Evolutionary conservation across 176 grass and related monocot species (phyloP), one percentile per base, ranked within the genome.

Genomic region (Chrysopogon serrulatus): DNA sequence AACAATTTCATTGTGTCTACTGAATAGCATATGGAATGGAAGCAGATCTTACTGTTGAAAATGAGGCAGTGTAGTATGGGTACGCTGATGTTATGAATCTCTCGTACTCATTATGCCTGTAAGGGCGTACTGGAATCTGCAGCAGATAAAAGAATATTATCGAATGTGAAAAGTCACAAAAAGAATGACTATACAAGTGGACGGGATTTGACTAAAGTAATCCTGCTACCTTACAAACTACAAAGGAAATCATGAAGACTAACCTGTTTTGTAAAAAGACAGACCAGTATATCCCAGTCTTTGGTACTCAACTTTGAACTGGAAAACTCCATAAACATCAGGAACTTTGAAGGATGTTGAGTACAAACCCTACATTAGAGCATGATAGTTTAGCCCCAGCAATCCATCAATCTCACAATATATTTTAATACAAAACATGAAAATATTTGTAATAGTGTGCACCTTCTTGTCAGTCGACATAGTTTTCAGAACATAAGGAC

Each of bases 311-410:
- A 99, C 86, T 81, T 99, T 99, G 71, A 96, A 99, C 84, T 99
- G 97, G 85, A 99, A 99, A 80, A 99, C 97, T 79, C 97, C 97
- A 71, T 99, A 99, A 44, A 99, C 97, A 92, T 99, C 97, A 2
- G 97, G 97, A 91, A 99, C 93, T 86, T 89, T 99, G 86, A 96
- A 99, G 71, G 97, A 89, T 75, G 93, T 92, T 47, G 89, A 89
- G 77, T 91, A 99, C 49, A 99, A 39, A 81, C 93, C 93, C 92
- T 95, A 82, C n/a, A 44, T 79, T 54, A 87, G 6, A 68, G 42
- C 4, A 37, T 24, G 21, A 68, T 34, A 85, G 71, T 82, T 81
- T 68, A 93, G 62, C 48, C 24, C 77, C 56, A 49, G 69, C 32
- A 92, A 87, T 16, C n/a, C 10, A 12, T 54, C 39, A 90, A 82